Percentiles rank a stretch among this genome's conserved stretches.
Conservation (phyloP, 768 basidiomycete species). For the Mycena leptocephala region DNA sequence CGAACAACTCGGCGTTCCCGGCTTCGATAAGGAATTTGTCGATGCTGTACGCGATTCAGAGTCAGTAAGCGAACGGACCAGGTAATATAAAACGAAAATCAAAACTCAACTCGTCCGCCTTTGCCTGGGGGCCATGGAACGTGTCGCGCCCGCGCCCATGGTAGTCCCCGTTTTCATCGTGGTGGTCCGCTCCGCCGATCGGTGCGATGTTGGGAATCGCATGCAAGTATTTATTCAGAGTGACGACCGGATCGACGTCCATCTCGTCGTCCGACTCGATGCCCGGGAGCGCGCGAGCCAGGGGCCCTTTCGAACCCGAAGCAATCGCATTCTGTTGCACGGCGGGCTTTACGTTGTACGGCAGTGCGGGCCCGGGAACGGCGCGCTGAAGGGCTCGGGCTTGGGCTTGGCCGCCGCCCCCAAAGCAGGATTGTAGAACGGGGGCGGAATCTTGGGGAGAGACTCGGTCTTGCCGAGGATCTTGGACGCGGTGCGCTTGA, state of each 20-base stretch:
- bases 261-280: conserved; percentile 39
- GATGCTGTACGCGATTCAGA: conserved; percentile 54
- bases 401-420: conserved; percentile 1
- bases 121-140: conserved; percentile 63
- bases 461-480: conserved; percentile 25
- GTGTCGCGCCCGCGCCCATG: conserved; percentile 63
- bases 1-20: conserved; percentile 72
- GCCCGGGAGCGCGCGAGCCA: conserved; percentile 20
- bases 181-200: conserved; percentile 45
- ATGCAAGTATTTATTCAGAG: conserved; percentile 42
- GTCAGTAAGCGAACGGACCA: neutral
- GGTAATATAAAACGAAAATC: neutral
- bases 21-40: conserved; percentile 69
- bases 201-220: conserved; percentile 46
- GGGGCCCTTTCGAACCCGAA: conserved; percentile 38
- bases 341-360: neutral
- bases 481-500: conserved; percentile 31
- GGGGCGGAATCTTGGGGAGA: neutral
- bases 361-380: neutral
- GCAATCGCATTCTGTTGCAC: conserved; percentile 29
- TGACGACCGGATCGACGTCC: conserved; percentile 33
- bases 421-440: conserved; percentile 28
- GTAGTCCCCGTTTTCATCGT: conserved; percentile 63
- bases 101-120: conserved; percentile 64
- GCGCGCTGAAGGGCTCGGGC: neutral